phyloP scores from a whole-genome alignment of 768 basidiomycete species.

The Boletellus ananas region DNA sequence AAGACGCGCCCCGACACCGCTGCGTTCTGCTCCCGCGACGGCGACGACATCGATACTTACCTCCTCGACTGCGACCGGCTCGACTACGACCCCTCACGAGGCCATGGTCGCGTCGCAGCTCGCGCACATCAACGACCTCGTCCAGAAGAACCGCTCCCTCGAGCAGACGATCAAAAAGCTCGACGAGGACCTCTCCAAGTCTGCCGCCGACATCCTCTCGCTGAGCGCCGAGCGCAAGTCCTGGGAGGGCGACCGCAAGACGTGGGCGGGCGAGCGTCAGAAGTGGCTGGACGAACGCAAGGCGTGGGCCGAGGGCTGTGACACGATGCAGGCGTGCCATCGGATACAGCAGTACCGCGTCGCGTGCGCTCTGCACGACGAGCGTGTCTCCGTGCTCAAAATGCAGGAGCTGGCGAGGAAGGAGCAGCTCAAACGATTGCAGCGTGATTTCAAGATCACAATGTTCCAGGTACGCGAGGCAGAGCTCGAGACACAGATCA shows the following conservation, averaged over 20 bases:
- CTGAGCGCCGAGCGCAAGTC: slow-evolving; percentile 39
- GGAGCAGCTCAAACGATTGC: slow-evolving; percentile 57
- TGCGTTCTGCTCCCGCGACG: slow-evolving; percentile 17
- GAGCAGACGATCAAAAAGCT: slow-evolving; percentile 60
- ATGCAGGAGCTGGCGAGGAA: slow-evolving; percentile 51
- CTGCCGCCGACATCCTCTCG: slow-evolving; percentile 25
- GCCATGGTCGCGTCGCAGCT: slow-evolving; percentile 60
- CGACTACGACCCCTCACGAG: slow-evolving; percentile 33
- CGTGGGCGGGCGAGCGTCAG: slow-evolving; percentile 24
- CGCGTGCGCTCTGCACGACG: slow-evolving; percentile 50
- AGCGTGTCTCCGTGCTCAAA: slow-evolving; percentile 46
- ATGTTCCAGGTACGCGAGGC: slow-evolving; percentile 62
- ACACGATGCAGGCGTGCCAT: slow-evolving; percentile 59
- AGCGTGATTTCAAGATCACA: slow-evolving; percentile 65
- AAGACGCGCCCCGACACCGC: slow-evolving; percentile 20
- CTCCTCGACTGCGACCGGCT: slow-evolving; percentile 27
- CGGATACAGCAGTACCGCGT: slow-evolving; percentile 62
- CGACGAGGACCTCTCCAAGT: slow-evolving; percentile 43
- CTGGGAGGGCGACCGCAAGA: slow-evolving; percentile 25
- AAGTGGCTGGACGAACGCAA: slow-evolving; percentile 51
- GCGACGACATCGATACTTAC: slow-evolving; percentile 27
- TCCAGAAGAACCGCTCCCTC: slow-evolving; percentile 61
- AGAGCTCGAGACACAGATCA: slow-evolving; percentile 53
- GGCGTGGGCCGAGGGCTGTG: slow-evolving; percentile 61
- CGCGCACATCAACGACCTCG: slow-evolving; percentile 69